Base-by-base conservation (phyloP, 2,329 filamentous ascomycete species). In the Aspergillus quadrilineatus region DNA sequence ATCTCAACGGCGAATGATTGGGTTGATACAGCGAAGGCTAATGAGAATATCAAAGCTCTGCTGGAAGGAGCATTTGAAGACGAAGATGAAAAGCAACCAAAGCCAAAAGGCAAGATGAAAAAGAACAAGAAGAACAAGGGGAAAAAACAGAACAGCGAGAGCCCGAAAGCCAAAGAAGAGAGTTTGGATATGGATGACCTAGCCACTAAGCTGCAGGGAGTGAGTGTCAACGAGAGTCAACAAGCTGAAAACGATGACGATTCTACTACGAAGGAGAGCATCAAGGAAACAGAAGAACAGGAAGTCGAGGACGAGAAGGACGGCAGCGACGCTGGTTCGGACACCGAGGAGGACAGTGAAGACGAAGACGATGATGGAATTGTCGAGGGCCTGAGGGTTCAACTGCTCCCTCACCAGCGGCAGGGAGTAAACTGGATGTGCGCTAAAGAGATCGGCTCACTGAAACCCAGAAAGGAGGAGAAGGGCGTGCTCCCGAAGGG, bases 371-470 rank as follows among this genome's bases (percentile, higher is more conserved):
- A 83, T 43, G 86, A 87, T 68, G 87, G 82, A 50, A 83, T 77
- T 59, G 80, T 97, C 0, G 87, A 92, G 53, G 94, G 93, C 0
- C 82, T 99, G 59, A 89, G 88, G 55, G 90, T 97, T 58, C 92
- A 89, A 67, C 81, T 99, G 2, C 81, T 99, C 0, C 93, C 92
- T 4, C 94, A 99, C 75, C 94, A 99, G 74, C 86, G 97, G 12
- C 90, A 96, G 55, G 94, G 94, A 65, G 88, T 97, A 1, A 85
- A 88, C 55, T 99, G 94, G 93, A 96, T 99, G 91, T 88, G 84
- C 55, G 89, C 92, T 57, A 91, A 95, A 67, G 94, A 99, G 75
- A 86, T 91, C 9, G 92, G 93, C 2, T 86, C 86, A 15, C 86
- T 89, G 59, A 96, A 94, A 77, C 89, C 88, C 65, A 90, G 89